Conservation (phyloP, 2,329 filamentous ascomycete genomes). For the Zymoseptoria passerinii region DNA sequence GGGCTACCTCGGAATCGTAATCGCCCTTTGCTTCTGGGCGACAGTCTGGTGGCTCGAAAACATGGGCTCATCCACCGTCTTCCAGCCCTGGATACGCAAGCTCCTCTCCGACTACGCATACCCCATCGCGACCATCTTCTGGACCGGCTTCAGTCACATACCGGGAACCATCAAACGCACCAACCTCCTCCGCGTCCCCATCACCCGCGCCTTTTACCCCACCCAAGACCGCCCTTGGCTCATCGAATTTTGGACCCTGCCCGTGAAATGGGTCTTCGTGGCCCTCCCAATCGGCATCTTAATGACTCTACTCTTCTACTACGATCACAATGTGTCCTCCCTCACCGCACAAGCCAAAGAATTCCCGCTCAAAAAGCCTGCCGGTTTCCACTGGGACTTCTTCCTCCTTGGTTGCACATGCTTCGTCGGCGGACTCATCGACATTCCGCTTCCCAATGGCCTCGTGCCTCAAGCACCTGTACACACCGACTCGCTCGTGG, state of each 20-base stretch:
- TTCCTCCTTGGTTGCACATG: constrained; percentile 51
- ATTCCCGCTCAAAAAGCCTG: constrained; percentile 50
- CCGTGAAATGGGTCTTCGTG: constrained; percentile 46
- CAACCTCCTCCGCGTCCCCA: constrained; percentile 36
- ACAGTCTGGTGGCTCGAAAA: constrained; percentile 45
- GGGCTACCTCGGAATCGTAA: constrained; percentile 43
- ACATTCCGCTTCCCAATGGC: constrained; percentile 50
- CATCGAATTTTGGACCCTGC: constrained; percentile 46
- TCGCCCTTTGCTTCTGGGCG: constrained; percentile 46
- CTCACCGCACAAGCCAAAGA: constrained; percentile 49
- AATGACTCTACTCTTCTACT: constrained; percentile 48
- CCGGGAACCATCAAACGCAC: constrained; percentile 39
- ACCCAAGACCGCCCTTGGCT: constrained; percentile 41
- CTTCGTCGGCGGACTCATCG: constrained; percentile 48
- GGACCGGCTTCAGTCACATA: constrained; percentile 48
- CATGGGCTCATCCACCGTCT: constrained; percentile 39
- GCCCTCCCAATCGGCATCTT: constrained; percentile 47
- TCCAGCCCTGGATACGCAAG: constrained; percentile 38
- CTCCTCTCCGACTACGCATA: constrained; percentile 48
- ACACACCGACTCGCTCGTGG: constrained; percentile 46
- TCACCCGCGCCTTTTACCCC: constrained; percentile 40
- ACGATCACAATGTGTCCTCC: constrained; percentile 49
- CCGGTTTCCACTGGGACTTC: constrained; percentile 55
- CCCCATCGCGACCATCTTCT: constrained; percentile 45
- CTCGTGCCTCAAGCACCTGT: constrained; percentile 53